Conservation (phyloP, 805 yeast genomes). For the Debaryomyces castellii region DNA sequence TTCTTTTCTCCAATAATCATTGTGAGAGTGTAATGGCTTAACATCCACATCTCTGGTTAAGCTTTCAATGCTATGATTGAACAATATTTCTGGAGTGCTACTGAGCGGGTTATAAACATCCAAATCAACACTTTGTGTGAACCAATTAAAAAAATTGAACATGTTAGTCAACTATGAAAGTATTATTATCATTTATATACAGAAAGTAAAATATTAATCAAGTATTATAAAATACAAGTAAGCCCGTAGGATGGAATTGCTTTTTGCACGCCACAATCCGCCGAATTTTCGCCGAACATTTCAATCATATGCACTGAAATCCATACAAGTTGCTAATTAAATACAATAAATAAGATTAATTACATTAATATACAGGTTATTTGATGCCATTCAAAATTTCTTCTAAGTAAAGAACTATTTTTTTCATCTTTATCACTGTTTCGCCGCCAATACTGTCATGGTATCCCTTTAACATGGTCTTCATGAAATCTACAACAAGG, state of each 20-base stretch:
- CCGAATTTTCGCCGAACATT: conserved; percentile 1
- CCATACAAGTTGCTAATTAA: too few species aligned
- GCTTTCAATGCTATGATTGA: conserved; percentile 22
- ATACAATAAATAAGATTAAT: not conserved
- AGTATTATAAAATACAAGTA: too few species aligned
- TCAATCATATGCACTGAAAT: too few species aligned
- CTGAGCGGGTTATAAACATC: not conserved
- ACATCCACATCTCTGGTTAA: conserved; percentile 37
- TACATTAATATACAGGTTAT: not conserved
- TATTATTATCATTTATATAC: too few species aligned
- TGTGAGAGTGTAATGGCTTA: conserved; percentile 61
- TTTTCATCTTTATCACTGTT: conserved; percentile 16
- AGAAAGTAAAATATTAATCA: too few species aligned
- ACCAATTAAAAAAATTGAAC: conserved; percentile 16
- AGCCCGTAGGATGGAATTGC: not conserved
- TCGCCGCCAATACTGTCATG: conserved; percentile 9
- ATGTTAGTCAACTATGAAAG: conserved; percentile 3
- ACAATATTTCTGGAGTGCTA: conserved; percentile 18
- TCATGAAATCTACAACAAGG: conserved; percentile 11
- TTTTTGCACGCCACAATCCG: not conserved
- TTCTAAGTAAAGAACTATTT: conserved; percentile 17
- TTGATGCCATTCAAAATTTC: conserved; percentile 12
- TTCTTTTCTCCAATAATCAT: conserved; percentile 62
- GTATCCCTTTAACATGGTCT: conserved; percentile 9
- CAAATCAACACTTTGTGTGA: not conserved